Percentiles rank a stretch among this genome's conserved stretches.
Conservation (phyloP, 371 early-diverging fungal genomes). For the Thermomucor indicae-seudaticae region DNA sequence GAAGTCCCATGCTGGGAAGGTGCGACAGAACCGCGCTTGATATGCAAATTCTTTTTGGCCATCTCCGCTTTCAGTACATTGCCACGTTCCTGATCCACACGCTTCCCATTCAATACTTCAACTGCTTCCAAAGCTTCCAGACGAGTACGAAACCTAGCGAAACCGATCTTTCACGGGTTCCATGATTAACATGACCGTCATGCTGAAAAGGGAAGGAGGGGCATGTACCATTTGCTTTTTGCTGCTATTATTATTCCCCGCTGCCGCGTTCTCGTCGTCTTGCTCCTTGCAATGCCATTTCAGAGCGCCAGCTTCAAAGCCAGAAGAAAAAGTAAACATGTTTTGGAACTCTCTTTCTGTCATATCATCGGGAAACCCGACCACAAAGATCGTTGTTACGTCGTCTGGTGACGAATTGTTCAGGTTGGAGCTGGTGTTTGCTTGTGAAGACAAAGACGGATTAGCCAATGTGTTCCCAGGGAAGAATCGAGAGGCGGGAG, state of each 20-base stretch:
- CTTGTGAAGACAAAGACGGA: constrained; percentile 10
- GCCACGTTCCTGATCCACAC: constrained; percentile 34
- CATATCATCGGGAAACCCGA: constrained; percentile 97
- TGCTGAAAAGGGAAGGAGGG: too few species aligned
- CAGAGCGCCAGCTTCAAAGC: constrained; percentile 93
- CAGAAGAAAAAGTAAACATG: constrained; percentile 94
- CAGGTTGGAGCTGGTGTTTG: not conserved
- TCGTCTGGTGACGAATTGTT: constrained; percentile 34
- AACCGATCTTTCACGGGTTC: constrained; percentile 27
- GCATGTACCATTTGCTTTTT: constrained; percentile 91
- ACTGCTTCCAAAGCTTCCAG: constrained; percentile 33
- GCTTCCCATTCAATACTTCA: constrained; percentile 30
- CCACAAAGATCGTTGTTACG: constrained; percentile 94
- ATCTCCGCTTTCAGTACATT: constrained; percentile 38
- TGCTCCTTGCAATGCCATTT: constrained; percentile 74
- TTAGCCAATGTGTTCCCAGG: too few species aligned
- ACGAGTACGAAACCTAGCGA: constrained; percentile 39
- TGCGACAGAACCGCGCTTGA: constrained; percentile 27
- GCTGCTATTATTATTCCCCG: constrained; percentile 24
- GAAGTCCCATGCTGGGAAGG: constrained; percentile 5
- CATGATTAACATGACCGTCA: not conserved
- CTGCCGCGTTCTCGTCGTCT: constrained; percentile 21
- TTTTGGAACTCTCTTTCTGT: constrained; percentile 96
- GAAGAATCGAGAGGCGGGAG: constrained; percentile 14
- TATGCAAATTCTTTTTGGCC: constrained; percentile 49